Evolutionary conservation across 768 basidiomycete genomes (phyloP).

Genomic region (Boletus reticulatus): DNA sequence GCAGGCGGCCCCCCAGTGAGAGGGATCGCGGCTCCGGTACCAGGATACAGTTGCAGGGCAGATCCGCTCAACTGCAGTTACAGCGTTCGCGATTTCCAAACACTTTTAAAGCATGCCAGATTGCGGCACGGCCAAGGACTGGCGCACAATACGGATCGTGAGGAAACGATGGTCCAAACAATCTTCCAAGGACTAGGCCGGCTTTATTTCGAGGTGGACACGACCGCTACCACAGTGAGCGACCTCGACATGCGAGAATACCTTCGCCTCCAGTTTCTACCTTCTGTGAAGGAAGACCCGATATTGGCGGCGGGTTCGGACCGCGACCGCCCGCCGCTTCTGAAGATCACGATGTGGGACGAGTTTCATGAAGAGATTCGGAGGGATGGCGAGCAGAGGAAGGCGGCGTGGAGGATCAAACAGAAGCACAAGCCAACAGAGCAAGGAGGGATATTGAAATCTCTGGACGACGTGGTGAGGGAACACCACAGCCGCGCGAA

Average conservation of each 20-base stretch:
- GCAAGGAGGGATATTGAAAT: too few species aligned
- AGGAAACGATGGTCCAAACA: background rate
- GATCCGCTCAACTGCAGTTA: conserved; percentile 2
- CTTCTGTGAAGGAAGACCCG: background rate
- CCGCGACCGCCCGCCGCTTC: too few species aligned
- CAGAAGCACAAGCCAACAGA: too few species aligned
- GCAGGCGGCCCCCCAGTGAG: background rate
- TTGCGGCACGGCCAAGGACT: background rate
- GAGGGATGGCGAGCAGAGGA: too few species aligned
- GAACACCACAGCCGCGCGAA: too few species aligned
- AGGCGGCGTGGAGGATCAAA: too few species aligned
- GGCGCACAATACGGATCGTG: background rate
- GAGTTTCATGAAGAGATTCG: too few species aligned
- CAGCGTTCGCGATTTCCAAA: conserved; percentile 1
- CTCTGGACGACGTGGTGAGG: too few species aligned
- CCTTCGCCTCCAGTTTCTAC: background rate
- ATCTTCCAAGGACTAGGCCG: background rate
- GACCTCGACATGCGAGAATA: background rate
- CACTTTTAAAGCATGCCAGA: background rate
- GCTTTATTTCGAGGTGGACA: background rate
- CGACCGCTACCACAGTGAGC: background rate
- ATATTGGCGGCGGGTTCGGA: background rate
- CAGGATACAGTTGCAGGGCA: conserved; percentile 3
- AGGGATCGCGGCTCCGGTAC: background rate
- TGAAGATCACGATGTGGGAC: too few species aligned